Conservation (phyloP, 1,284 basidiomycete species). For the Dichomitus squalens region DNA sequence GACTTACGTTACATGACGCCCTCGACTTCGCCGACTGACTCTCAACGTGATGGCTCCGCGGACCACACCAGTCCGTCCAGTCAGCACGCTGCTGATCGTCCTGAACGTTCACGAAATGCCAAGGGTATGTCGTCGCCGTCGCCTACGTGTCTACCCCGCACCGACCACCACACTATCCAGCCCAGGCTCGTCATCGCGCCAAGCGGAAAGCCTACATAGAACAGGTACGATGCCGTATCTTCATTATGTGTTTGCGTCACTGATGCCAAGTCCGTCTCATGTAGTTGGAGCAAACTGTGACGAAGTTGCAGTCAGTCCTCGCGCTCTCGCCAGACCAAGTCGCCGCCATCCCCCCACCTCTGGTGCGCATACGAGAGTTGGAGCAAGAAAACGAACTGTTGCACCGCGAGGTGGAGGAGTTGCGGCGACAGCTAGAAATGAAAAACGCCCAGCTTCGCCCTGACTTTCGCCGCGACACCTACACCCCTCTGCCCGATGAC, state of each 20-base stretch:
- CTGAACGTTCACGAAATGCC: constrained; percentile 62
- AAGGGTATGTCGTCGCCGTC: constrained; percentile 27
- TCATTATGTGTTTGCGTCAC: constrained; percentile 11
- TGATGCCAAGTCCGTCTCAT: constrained; percentile 2
- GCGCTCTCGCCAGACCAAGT: constrained; percentile 72
- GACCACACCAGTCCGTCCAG: constrained; percentile 17
- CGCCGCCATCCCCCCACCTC: constrained; percentile 65
- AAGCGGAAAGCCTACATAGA: constrained; percentile 94
- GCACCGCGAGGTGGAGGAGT: constrained; percentile 68
- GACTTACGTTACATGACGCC: constrained; percentile 39
- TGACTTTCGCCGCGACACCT: constrained; percentile 24
- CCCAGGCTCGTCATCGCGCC: constrained; percentile 88
- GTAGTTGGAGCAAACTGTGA: constrained; percentile 80
- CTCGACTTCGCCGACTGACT: constrained; percentile 27
- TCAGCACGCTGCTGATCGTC: constrained; percentile 39
- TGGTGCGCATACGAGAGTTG: constrained; percentile 72
- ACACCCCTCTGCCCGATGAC: constrained; percentile 24
- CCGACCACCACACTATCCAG: constrained; percentile 39
- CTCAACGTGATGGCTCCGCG: constrained; percentile 23
- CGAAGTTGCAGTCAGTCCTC: constrained; percentile 73
- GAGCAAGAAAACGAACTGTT: constrained; percentile 73
- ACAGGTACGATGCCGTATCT: constrained; percentile 53
- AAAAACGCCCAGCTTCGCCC: constrained; percentile 32
- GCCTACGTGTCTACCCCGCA: neutral
- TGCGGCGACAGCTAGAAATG: constrained; percentile 56